phyloP scores from a whole-genome alignment of 495 filamentous ascomycete genomes.

The Corynascus novoguineensis region DNA sequence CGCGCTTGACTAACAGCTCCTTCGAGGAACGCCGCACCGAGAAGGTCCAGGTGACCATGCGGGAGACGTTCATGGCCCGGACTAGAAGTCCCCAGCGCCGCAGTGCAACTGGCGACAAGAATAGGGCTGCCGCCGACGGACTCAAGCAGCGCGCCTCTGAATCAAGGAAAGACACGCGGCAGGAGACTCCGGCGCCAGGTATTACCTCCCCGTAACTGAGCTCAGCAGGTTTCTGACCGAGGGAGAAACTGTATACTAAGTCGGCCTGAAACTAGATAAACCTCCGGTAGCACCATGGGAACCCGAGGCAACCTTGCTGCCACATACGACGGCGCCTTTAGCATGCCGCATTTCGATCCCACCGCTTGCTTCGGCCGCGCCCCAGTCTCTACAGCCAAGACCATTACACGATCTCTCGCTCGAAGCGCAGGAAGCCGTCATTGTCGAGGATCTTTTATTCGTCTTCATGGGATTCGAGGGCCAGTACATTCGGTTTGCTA shows the following conservation, averaged over 20 bases:
- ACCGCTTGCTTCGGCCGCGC: slow-evolving; percentile 66
- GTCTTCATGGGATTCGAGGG: slow-evolving; percentile 99
- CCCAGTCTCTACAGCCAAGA: slow-evolving; percentile 63
- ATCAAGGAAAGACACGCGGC: slow-evolving; percentile 37
- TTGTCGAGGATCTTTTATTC: slow-evolving; percentile 86
- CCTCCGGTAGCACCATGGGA: slow-evolving; percentile 53
- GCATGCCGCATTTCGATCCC: slow-evolving; percentile 81
- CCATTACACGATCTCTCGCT: slow-evolving; percentile 67
- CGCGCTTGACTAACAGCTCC: slow-evolving; percentile 34
- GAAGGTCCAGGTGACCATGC: slow-evolving; percentile 55
- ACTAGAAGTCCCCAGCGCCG: slow-evolving; percentile 63
- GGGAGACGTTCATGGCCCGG: slow-evolving; percentile 57
- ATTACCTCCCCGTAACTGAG: slow-evolving; percentile 15
- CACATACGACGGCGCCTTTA: slow-evolving; percentile 82
- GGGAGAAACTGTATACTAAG: slow-evolving; percentile 4
- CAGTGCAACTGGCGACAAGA: slow-evolving; percentile 33
- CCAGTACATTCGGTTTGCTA: slow-evolving; percentile 84
- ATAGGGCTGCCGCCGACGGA: slow-evolving; percentile 26
- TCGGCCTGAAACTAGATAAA: slow-evolving; percentile 18
- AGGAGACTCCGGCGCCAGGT: slow-evolving; percentile 34
- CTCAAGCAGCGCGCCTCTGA: slow-evolving; percentile 44
- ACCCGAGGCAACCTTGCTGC: slow-evolving; percentile 72
- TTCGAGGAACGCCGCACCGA: slow-evolving; percentile 45
- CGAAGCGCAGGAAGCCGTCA: slow-evolving; percentile 75
- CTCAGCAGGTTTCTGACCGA: neutral